Evolutionary conservation across 768 basidiomycete species (phyloP).

Genomic region (Dioszegia aurantiaca): DNA sequence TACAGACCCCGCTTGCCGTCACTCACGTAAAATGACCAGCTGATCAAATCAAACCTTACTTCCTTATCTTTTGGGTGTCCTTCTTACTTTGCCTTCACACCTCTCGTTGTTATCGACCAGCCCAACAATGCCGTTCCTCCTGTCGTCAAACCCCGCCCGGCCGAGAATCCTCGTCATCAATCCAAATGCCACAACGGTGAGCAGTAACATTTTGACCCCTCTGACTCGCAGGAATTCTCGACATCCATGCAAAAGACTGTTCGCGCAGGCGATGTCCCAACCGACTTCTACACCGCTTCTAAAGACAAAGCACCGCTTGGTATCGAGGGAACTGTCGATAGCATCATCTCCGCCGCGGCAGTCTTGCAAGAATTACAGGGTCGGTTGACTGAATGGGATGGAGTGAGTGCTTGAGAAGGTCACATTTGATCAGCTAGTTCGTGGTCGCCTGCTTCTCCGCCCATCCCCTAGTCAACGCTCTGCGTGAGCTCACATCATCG

Average conservation of each 20-base stretch:
- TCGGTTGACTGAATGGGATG: slow-evolving; percentile 17
- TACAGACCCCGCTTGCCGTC: too few relatives aligned
- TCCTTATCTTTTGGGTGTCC: too few relatives aligned
- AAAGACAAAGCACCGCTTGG: slow-evolving; percentile 10
- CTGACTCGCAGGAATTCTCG: slow-evolving; percentile 10
- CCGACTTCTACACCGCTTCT: slow-evolving; percentile 27
- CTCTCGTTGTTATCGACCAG: too few relatives aligned
- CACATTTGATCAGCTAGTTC: slow-evolving; percentile 17
- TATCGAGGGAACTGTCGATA: slow-evolving; percentile 32
- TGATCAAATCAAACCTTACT: too few relatives aligned
- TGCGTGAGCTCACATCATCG: slow-evolving; percentile 30
- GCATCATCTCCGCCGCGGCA: slow-evolving; percentile 28
- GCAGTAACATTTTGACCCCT: slow-evolving; percentile 6
- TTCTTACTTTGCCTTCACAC: too few relatives aligned
- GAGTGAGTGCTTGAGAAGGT: slow-evolving; percentile 7
- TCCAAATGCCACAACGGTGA: slow-evolving; percentile 35
- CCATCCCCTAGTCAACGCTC: slow-evolving; percentile 27
- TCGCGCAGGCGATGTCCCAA: neutral
- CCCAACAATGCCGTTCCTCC: too few relatives aligned
- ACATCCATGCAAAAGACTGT: slow-evolving; percentile 8
- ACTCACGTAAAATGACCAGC: too few relatives aligned
- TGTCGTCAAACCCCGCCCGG: neutral
- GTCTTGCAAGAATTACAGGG: slow-evolving; percentile 18
- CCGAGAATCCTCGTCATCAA: slow-evolving; percentile 29
- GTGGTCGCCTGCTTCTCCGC: slow-evolving; percentile 38